Conservation (phyloP, 768 basidiomycete species). For the Filobasidium floriforme region DNA sequence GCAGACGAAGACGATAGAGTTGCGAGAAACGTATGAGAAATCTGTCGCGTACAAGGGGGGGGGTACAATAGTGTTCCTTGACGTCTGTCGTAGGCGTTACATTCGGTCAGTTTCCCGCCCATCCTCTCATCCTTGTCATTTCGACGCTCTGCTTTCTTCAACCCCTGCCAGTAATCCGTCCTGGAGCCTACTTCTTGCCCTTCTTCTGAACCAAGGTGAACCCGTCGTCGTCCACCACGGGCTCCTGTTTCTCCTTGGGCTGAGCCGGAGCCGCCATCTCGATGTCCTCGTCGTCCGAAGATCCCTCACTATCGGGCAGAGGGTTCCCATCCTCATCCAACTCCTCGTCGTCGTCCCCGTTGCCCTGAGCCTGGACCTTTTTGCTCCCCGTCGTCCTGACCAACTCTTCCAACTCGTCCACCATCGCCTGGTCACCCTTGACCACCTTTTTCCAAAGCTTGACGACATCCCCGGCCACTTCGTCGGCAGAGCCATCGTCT, state of each 20-base stretch:
- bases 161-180: not conserved
- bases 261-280: slow-evolving; percentile 49
- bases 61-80: too few species aligned
- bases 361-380: slow-evolving; percentile 26
- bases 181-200: slow-evolving; percentile 17
- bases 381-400: slow-evolving; percentile 26
- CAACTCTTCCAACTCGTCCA: slow-evolving; percentile 57
- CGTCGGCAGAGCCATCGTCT: slow-evolving; percentile 75
- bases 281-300: slow-evolving; percentile 28
- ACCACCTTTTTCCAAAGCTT: slow-evolving; percentile 36
- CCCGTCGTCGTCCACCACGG: slow-evolving; percentile 82
- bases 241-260: slow-evolving; percentile 51
- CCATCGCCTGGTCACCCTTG: slow-evolving; percentile 50
- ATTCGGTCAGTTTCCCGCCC: too few species aligned
- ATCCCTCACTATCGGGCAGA: slow-evolving; percentile 26
- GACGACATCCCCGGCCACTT: slow-evolving; percentile 58
- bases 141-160: not conserved
- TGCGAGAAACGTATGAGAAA: too few species aligned
- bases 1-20: too few species aligned
- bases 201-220: slow-evolving; percentile 65
- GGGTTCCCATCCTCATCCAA: slow-evolving; percentile 23
- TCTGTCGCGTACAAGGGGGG: too few species aligned
- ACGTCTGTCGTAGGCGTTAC: too few species aligned
- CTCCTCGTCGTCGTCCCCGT: slow-evolving; percentile 38
- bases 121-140: too few species aligned